These are phyloP conservation scores for Echites panduratus DNA, from an alignment of 257 asterid genomes.

Conservation along the genomic window DNA sequence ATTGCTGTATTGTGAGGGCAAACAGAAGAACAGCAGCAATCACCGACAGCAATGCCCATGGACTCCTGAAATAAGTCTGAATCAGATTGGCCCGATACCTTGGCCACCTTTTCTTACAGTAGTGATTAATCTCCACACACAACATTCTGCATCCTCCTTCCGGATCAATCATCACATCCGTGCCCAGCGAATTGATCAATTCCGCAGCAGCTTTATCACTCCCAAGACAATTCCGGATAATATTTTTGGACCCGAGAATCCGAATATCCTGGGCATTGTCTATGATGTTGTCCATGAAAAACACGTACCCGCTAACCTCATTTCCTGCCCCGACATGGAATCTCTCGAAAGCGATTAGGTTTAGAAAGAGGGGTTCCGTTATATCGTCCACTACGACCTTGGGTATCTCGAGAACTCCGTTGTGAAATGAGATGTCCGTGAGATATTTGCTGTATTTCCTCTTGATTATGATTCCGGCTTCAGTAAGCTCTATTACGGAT, in stretches of 20 bases:
- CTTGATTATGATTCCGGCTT: conserved; percentile 40
- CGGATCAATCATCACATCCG: conserved; percentile 46
- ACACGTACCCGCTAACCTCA: conserved; percentile 45
- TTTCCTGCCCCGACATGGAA: conserved; percentile 48
- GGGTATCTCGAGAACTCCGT: conserved; percentile 45
- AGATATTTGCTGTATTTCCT: conserved; percentile 33
- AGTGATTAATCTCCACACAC: conserved; percentile 25
- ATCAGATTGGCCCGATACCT: conserved; percentile 51
- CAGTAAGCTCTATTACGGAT: conserved; percentile 45
- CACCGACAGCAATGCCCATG: conserved; percentile 53
- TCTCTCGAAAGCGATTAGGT: conserved; percentile 52
- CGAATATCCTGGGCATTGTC: conserved; percentile 42
- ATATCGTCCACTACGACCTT: conserved; percentile 40
- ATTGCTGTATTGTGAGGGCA: conserved; percentile 45
- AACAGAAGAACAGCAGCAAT: conserved; percentile 49
- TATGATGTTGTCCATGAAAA: conserved; percentile 54
- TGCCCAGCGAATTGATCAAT: conserved; percentile 44
- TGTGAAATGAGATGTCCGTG: conserved; percentile 37
- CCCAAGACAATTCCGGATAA: conserved; percentile 42
- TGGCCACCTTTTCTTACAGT: conserved; percentile 41
- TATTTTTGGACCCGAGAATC: conserved; percentile 32
- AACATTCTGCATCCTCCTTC: conserved; percentile 28
- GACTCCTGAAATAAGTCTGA: conserved; percentile 48
- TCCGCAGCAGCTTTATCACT: conserved; percentile 50
- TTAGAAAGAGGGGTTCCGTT: conserved; percentile 40